Evolutionary conservation across 1,284 basidiomycete genomes (phyloP).

Genomic region (Melampsora abietis-canadensis): DNA sequence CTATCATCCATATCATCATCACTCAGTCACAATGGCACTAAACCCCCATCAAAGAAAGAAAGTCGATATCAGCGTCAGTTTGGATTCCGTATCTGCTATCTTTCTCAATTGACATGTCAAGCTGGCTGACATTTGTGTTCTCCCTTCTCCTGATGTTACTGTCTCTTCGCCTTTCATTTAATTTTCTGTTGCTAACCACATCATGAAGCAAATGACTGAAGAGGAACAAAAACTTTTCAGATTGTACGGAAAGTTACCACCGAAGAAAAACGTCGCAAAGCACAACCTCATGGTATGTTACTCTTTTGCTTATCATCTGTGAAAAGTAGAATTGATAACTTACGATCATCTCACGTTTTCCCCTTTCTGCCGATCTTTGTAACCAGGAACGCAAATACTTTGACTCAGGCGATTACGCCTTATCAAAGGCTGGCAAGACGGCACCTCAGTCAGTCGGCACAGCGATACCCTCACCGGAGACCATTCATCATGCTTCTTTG

Average conservation of each 20-base stretch:
- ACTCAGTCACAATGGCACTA: slow-evolving; percentile 59
- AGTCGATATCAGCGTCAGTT: slow-evolving; percentile 78
- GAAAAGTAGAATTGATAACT: too few species aligned
- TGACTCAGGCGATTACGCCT: slow-evolving; percentile 93
- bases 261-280: slow-evolving; percentile 82
- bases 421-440: slow-evolving; percentile 87
- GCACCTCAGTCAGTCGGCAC: slow-evolving; percentile 84
- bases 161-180: slow-evolving; percentile 36
- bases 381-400: slow-evolving; percentile 91
- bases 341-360: too few species aligned
- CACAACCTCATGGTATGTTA: slow-evolving; percentile 84
- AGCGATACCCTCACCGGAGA: slow-evolving; percentile 86
- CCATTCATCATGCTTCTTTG: slow-evolving; percentile 52
- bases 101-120: background rate
- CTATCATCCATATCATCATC: too few species aligned
- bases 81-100: slow-evolving; percentile 35
- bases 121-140: slow-evolving; percentile 17
- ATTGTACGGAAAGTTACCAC: slow-evolving; percentile 89
- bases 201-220: slow-evolving; percentile 69
- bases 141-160: slow-evolving; percentile 47
- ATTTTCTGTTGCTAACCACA: background rate
- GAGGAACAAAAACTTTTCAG: slow-evolving; percentile 92
- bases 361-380: slow-evolving; percentile 23
- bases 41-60: slow-evolving; percentile 79
- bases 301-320: slow-evolving; percentile 2